Base-by-base conservation (phyloP, 164 flowering plant genomes). In the Vitis rotundifolia region DNA sequence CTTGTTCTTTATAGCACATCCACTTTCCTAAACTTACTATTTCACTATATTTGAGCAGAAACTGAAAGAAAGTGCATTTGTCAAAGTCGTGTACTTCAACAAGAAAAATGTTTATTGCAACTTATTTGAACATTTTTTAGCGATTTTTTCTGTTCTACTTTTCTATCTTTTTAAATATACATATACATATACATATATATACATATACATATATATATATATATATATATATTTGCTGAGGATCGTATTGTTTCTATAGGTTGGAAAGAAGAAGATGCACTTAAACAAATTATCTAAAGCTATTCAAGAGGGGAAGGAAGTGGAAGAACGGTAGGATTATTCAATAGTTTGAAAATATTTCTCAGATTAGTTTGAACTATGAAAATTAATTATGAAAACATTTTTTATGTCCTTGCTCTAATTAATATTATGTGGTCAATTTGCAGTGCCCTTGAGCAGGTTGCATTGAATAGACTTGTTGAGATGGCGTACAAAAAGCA, bases 401-500 rank as follows among this genome's bases (percentile, higher is more conserved):
- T 37, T 37, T 37, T 37, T 37, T 37, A 37, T 3, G 44, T 37
- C 44, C 44, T 22, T 22, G 26, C 26, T 22, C 26, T 37, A 37
- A 26, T 49, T n/a, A 29, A 22, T 51, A 28, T 52, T 58, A 52
- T 64, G 15, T 68, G 48, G 62, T 68, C 71, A 28, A 59, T 76
- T 55, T 83, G 77, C 90, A 92, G 97, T 87, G 71, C 72, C 51
- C 87, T 80, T 73, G 97, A 94, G 84, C 87, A 80, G 73, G 72
- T 82, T 76, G 97, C 97, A 7, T 79, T 94, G 91, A 78, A 86
- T 75, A 84, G 81, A 69, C 91, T 92, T 66, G 78, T 83, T 68
- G 97, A 92, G 78, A 73, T 85, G 82, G 88, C 97, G 63, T 92
- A 85, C 75, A 84, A 71, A 74, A 94, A 88, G 80, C 79, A 74